Base-by-base conservation (phyloP, 1,284 basidiomycete genomes). In the Malassezia slooffiae region DNA sequence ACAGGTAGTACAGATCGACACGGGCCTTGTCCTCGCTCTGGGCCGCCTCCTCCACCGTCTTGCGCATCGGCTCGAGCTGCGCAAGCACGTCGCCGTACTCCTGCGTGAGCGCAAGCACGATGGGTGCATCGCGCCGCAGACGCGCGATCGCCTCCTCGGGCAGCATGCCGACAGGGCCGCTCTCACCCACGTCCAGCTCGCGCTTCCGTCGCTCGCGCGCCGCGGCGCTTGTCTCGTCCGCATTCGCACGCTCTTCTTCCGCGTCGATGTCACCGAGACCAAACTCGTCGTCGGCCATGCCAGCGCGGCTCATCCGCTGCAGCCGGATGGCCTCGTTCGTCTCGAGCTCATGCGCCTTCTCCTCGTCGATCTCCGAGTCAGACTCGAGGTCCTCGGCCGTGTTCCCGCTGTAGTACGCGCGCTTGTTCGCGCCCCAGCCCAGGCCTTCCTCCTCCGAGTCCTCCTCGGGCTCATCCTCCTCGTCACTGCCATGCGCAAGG, bases 251-350 rank as follows among this genome's bases (percentile, higher is more conserved):
- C 5, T 47, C 51, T 13, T 47, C 45, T 11, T 57, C 57, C 5
- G 41, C 44, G n/a, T 56, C 55, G n/a, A 63, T 52, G 20, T 85
- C 84, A 24, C 76, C 79, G 34, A 93, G 73, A 3, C 89, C 90
- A 69, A 87, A 95, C 70, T 95, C 88, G 8, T 77, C 79, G 39
- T 85, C 83, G 2, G 63, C 72, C 75, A 93, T 76, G 5, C 72
- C 75, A 54, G 85, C 81, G 16, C 83, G 75, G 28, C 78, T 74
- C 70, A 83, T 85, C 20, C 74, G 71, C 70, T 93, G 90, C 39
- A 95, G 70, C 37, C 85, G 75, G 58, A 74, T 80, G 6, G 84
- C 85, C 71, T 95, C 89, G 62, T 83, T 80, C 67, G 87, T 83
- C 63, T 93, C 88, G 47, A 91, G 73, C 60, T 85, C 57, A 16